Percentiles rank a stretch among this genome's conserved stretches.
Conservation (phyloP, 2,329 filamentous ascomycete species). For the Fonsecaea pugnacius region DNA sequence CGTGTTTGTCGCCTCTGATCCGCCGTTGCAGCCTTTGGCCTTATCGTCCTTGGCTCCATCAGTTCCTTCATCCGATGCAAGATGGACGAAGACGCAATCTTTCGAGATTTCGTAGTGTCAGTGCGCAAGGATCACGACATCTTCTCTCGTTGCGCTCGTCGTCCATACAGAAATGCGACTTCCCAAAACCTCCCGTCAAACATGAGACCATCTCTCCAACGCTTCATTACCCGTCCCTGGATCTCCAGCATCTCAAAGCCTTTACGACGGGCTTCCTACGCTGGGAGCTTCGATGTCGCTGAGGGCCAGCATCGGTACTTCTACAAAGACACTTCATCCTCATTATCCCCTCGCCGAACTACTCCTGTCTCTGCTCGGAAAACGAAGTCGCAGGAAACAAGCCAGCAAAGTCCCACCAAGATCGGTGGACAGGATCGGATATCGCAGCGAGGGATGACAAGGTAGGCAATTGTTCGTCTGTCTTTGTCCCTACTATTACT, state of each 20-base stretch:
- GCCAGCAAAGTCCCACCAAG: neutral
- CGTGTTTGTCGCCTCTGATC: slow-evolving; percentile 1
- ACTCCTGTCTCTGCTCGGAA: neutral
- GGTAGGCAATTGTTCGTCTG: neutral
- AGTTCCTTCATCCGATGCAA: neutral
- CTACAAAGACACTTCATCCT: neutral
- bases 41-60: neutral
- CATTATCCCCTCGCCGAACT: neutral
- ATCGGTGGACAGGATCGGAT: neutral
- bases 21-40: neutral
- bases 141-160: neutral
- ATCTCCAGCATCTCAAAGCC: neutral
- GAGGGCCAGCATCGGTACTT: neutral
- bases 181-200: neutral
- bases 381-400: neutral
- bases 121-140: neutral
- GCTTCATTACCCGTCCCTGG: neutral
- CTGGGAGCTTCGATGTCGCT: neutral
- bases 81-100: neutral
- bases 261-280: neutral
- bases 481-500: neutral
- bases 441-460: neutral
- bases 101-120: neutral
- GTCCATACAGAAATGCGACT: neutral
- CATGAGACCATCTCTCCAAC: neutral